Conservation (phyloP, 441 rosid species). For the Corymbia citriodora region DNA sequence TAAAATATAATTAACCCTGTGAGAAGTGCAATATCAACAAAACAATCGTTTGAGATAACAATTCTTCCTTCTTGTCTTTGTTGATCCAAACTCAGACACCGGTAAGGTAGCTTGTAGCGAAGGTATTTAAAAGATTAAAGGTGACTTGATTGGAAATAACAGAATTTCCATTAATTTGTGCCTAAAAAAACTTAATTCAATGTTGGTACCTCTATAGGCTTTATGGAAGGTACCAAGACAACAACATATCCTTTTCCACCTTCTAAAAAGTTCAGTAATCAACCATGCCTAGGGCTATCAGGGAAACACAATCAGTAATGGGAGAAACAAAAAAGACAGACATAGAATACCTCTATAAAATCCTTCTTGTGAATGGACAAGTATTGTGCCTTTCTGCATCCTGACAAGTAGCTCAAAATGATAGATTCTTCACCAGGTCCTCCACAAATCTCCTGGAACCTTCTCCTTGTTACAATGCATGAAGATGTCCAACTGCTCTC, state of each 20-base stretch:
- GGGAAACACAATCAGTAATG: not conserved
- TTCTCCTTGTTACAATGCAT: conserved; percentile 56
- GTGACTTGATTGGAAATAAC: not conserved
- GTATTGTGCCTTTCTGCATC: conserved; percentile 50
- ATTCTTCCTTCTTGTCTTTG: not conserved
- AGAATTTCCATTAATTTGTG: not conserved
- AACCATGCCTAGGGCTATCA: not conserved
- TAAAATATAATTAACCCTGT: not conserved
- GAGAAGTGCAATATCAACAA: not conserved
- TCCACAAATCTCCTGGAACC: conserved; percentile 55
- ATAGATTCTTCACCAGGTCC: conserved; percentile 54
- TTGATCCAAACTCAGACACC: not conserved
- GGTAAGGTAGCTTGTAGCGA: not conserved
- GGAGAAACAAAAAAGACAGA: not conserved
- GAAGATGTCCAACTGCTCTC: conserved; percentile 76
- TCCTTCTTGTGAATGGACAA: conserved; percentile 48
- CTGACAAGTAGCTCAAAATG: conserved; percentile 58
- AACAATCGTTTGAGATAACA: not conserved
- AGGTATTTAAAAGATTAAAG: not conserved
- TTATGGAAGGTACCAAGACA: not conserved
- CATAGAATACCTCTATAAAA: conserved; percentile 43
- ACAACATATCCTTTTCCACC: not conserved
- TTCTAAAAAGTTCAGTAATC: not conserved
- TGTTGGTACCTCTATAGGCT: not conserved
- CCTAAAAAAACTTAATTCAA: not conserved